Percentiles rank a stretch among this genome's conserved stretches.
phyloP scores from a whole-genome alignment of 768 basidiomycete genomes.

The Collybia sordida region DNA sequence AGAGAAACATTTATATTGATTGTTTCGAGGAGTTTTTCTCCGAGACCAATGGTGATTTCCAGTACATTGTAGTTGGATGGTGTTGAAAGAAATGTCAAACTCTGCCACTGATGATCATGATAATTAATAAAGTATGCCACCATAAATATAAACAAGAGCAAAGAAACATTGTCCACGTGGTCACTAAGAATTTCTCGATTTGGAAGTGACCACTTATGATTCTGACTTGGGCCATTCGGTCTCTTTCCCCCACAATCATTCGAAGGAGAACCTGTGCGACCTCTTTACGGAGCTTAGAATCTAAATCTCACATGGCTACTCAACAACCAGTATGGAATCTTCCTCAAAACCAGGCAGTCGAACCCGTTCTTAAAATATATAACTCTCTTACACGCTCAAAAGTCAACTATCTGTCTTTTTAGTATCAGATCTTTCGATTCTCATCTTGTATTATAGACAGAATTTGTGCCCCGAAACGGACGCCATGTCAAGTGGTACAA shows the following conservation, averaged over 20 bases:
- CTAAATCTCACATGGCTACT: constrained; percentile 42
- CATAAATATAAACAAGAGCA: too few relatives aligned
- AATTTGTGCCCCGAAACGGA: constrained; percentile 70
- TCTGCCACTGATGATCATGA: too few relatives aligned
- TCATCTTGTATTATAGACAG: constrained; percentile 47
- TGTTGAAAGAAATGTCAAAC: too few relatives aligned
- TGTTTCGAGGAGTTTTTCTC: too few relatives aligned
- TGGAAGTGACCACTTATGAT: not conserved
- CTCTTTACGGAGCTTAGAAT: not conserved
- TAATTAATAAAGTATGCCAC: too few relatives aligned
- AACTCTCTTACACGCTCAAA: constrained; percentile 93
- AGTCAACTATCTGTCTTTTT: constrained; percentile 43
- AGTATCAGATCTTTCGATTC: constrained; percentile 11
- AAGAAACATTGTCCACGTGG: not conserved
- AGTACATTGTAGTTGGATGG: too few relatives aligned
- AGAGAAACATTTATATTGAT: too few relatives aligned
- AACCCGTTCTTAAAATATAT: constrained; percentile 79
- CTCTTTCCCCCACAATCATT: constrained; percentile 14
- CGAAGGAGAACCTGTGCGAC: constrained; percentile 10
- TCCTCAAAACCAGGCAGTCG: constrained; percentile 39
- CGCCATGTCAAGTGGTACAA: constrained; percentile 96
- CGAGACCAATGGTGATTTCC: too few relatives aligned
- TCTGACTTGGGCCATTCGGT: constrained; percentile 20
- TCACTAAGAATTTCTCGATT: constrained; percentile 4
- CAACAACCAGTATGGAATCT: constrained; percentile 64